Evolutionary conservation across 2,329 filamentous ascomycete species (phyloP).

Genomic region (Pyrenochaeta sp.): DNA sequence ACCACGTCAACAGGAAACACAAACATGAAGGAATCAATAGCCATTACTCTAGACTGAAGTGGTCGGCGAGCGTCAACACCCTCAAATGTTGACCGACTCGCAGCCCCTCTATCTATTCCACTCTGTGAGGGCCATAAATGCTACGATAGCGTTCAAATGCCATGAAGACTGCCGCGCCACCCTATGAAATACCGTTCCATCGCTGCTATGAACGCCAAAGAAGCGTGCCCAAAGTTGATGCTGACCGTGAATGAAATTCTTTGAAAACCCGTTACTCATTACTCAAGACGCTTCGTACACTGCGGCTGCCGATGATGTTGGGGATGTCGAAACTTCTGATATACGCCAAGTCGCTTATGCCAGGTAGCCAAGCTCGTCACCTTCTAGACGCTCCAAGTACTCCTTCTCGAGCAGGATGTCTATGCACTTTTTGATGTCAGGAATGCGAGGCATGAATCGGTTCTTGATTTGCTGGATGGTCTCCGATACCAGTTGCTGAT

Average conservation of each 20-base stretch:
- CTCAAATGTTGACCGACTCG: no score
- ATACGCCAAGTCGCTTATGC: slow-evolving; percentile 62
- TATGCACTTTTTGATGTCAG: slow-evolving; percentile 99
- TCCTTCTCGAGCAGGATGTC: slow-evolving; percentile 99
- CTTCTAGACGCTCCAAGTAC: slow-evolving; percentile 94
- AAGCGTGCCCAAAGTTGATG: no score
- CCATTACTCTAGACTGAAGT: no score
- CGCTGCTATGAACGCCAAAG: no score
- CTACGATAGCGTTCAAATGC: no score
- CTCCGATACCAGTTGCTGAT: slow-evolving; percentile 90
- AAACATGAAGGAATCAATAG: no score
- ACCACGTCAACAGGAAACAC: no score
- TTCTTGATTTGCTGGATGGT: slow-evolving; percentile 94
- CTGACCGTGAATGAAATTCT: background rate
- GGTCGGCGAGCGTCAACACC: no score
- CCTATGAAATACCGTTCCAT: no score
- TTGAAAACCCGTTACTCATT: slow-evolving; percentile 6
- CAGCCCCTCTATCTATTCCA: no score
- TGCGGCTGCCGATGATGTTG: background rate
- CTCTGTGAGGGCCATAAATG: no score
- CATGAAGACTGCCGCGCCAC: no score
- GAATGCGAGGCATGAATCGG: slow-evolving; percentile 90
- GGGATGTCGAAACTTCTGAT: background rate
- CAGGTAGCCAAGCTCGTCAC: slow-evolving; percentile 93
- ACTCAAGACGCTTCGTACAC: background rate